Evolutionary conservation across 108 stramenopile species (phyloP), one percentile per base, ranked within the genome.

Genomic region (Nannochloropsis oceanica): DNA sequence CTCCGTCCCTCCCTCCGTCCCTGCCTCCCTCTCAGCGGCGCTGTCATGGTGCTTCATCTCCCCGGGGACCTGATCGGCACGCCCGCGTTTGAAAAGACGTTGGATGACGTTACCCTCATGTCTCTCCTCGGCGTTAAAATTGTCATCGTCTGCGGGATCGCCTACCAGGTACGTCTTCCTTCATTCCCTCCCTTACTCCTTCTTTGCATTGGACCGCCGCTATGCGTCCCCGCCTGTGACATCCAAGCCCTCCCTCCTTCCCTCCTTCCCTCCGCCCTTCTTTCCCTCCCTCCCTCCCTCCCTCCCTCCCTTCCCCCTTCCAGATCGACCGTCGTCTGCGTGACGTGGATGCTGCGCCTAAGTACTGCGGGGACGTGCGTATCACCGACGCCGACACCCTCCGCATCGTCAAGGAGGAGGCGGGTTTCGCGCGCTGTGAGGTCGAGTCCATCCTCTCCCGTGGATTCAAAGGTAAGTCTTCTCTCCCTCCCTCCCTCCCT

Each of bases 341-440:
- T 44, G 89, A 42, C 85, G 86, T 18, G 88, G 11, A 92, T 91
- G 42, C 91, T 90, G 83, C 91, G 93, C 84, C 92, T 5, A 42
- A 18, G 34, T 44, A 27, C 26, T 79, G 26, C 2, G 22, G 25
- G 12, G 84, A 92, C 12, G 91, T 95, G 44, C 85, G 92, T 13
- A 93, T 96, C 12, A 95, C 96, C 11, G 94, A 95, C 85, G 86
- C 90, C 43, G 93, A 93, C 42, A 92, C 92, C 12, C 85, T 95
- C 43, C 87, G 93, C 25, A 89, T 96, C 43, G 94, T 95, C 24
- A 95, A 95, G 86, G 96, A 95, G 89, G 95, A 95, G 86, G 94
- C 95, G 11, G 96, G 96, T 25, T 94, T 92, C 84, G 94, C 95
- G 9, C 88, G 96, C 79, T 95, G 94, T 86, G 95, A 96, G 86